Evolutionary conservation across 257 asterid species (phyloP).

Genomic region (Avicennia marina): DNA sequence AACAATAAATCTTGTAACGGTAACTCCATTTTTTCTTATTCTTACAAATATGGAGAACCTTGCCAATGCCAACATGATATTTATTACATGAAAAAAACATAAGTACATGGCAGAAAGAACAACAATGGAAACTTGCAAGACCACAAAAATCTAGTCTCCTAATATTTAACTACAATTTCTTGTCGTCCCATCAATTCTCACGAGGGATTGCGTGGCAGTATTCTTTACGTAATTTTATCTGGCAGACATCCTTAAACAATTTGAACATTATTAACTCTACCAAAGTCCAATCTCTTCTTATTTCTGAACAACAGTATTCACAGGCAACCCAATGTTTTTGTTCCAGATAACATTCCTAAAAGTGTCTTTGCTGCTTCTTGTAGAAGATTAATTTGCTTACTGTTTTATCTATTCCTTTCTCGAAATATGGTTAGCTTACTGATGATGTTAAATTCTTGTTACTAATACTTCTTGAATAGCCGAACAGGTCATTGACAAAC

Average conservation of each 20-base stretch:
- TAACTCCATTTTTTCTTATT: conserved; percentile 26
- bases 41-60: not conserved
- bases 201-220: too few species aligned
- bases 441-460: conserved; percentile 6
- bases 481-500: conserved; percentile 68
- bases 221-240: too few species aligned
- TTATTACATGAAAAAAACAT: not conserved
- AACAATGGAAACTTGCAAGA: too few species aligned
- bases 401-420: not conserved
- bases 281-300: not conserved
- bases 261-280: not conserved
- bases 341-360: not conserved
- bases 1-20: conserved; percentile 53
- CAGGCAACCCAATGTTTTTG: too few species aligned
- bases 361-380: too few species aligned
- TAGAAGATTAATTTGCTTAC: too few species aligned
- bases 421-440: conserved; percentile 7
- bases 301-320: not conserved
- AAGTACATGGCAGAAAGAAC: too few species aligned
- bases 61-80: too few species aligned
- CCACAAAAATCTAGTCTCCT: too few species aligned
- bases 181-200: too few species aligned
- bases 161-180: too few species aligned
- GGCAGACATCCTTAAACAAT: not conserved
- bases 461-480: conserved; percentile 16